A percentile compares a stretch with the other conserved stretches of the same genome.
These are phyloP conservation scores for Penicillium atrosanguineum DNA, from an alignment of 495 filamentous ascomycete genomes.

Conservation along the genomic window DNA sequence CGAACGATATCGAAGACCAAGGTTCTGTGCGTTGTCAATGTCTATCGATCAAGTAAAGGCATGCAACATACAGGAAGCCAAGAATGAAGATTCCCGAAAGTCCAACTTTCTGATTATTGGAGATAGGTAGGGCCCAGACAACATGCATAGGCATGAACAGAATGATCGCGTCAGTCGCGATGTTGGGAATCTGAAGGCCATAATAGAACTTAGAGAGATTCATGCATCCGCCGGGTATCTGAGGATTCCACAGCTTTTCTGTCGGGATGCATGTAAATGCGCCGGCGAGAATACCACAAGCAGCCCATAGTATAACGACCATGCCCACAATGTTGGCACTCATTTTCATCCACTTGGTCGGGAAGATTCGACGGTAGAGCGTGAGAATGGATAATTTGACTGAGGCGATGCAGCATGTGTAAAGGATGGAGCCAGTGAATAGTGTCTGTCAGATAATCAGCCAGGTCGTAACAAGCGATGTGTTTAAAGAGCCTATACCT, in stretches of 20 bases:
- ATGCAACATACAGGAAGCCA: conserved; percentile 31
- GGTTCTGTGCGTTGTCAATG: conserved; percentile 14
- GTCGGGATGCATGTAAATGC: conserved; percentile 37
- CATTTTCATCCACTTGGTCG: conserved; percentile 21
- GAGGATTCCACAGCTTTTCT: conserved; percentile 29
- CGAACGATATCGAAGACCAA: conserved; percentile 31
- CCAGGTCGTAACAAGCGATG: background rate
- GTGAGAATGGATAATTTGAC: conserved; percentile 40
- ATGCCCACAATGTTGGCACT: conserved; percentile 10
- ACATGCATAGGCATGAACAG: conserved; percentile 51
- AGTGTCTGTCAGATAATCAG: conserved; percentile 12
- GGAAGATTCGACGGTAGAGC: conserved; percentile 33
- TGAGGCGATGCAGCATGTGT: conserved; percentile 20
- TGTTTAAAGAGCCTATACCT: conserved; percentile 2
- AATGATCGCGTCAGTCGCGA: conserved; percentile 40
- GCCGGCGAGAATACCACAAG: conserved; percentile 27
- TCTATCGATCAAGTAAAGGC: background rate
- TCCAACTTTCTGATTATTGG: conserved; percentile 33
- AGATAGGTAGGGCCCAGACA: conserved; percentile 42
- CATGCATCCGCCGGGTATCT: conserved; percentile 28
- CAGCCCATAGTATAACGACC: conserved; percentile 24
- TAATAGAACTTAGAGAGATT: conserved; percentile 33
- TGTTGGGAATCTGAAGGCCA: conserved; percentile 41
- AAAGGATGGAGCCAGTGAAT: conserved; percentile 24
- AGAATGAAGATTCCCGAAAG: conserved; percentile 42